Percentiles rank a stretch among this genome's conserved stretches.
Evolutionary conservation across 371 early-diverging fungal species (phyloP).

Genomic region (Mortierella polycephala): DNA sequence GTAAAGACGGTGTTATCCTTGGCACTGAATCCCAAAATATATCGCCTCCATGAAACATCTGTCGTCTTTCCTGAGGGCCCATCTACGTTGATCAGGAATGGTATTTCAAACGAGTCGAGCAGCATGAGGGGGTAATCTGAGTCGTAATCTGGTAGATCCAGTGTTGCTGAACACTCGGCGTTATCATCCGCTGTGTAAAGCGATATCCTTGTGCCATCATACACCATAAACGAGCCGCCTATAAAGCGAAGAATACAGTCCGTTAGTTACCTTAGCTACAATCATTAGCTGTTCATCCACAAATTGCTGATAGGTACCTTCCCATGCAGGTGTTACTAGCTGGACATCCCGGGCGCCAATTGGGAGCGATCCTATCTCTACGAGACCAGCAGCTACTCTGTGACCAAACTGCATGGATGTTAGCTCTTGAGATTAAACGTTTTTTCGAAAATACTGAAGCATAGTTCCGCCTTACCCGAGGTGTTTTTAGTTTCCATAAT

Average conservation of each 20-base stretch:
- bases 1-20: conserved; percentile 48
- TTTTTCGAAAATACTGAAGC: neutral
- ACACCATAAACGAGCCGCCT: conserved; percentile 54
- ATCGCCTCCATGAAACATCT: conserved; percentile 49
- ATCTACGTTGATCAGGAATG: conserved; percentile 29
- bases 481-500: conserved; percentile 66
- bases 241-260: neutral
- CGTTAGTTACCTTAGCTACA: neutral
- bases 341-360: conserved; percentile 33
- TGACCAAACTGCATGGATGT: conserved; percentile 39
- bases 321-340: conserved; percentile 50
- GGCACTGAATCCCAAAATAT: conserved; percentile 46
- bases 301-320: conserved; percentile 23
- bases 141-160: conserved; percentile 52
- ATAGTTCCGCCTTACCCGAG: conserved; percentile 30
- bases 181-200: conserved; percentile 33
- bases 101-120: conserved; percentile 52
- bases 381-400: conserved; percentile 50
- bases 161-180: conserved; percentile 24
- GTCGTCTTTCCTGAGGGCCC: conserved; percentile 47
- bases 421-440: neutral
- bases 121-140: conserved; percentile 34
- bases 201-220: conserved; percentile 42
- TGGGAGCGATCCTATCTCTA: conserved; percentile 45
- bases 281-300: neutral